Percentiles rank a stretch among this genome's conserved stretches.
Evolutionary conservation across 1,139 yeast genomes (phyloP).

Genomic region (Groenewaldozyma auringiensis): DNA sequence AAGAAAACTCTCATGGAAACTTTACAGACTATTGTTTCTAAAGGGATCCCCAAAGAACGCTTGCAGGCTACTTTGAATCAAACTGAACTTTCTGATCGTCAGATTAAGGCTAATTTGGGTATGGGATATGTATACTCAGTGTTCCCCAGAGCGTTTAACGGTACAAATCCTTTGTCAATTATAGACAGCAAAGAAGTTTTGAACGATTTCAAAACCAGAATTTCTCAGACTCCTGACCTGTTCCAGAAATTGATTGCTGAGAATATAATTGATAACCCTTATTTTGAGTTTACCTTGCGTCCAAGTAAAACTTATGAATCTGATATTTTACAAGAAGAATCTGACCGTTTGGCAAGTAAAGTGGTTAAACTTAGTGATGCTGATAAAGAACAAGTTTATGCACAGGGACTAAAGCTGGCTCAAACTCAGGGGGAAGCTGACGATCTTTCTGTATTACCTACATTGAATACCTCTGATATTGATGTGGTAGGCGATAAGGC

Average conservation of each 20-base stretch:
- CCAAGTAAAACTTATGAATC: slow-evolving; percentile 54
- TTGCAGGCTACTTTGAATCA: slow-evolving; percentile 84
- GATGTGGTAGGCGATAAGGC: slow-evolving; percentile 46
- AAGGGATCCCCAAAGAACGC: slow-evolving; percentile 50
- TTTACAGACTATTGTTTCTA: slow-evolving; percentile 27
- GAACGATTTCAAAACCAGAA: slow-evolving; percentile 52
- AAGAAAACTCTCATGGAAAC: slow-evolving; percentile 40
- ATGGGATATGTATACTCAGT: slow-evolving; percentile 64
- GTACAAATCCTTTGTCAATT: slow-evolving; percentile 57
- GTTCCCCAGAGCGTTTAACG: slow-evolving; percentile 79
- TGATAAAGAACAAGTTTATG: slow-evolving; percentile 52
- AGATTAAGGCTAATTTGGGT: slow-evolving; percentile 88
- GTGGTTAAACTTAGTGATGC: slow-evolving; percentile 41
- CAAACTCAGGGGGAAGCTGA: slow-evolving; percentile 61
- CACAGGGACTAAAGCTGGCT: slow-evolving; percentile 52
- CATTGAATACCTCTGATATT: slow-evolving; percentile 66
- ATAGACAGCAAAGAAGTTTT: slow-evolving; percentile 61
- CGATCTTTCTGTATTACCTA: slow-evolving; percentile 67
- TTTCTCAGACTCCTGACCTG: slow-evolving; percentile 44
- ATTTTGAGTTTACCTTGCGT: slow-evolving; percentile 66
- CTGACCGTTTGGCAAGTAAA: slow-evolving; percentile 40
- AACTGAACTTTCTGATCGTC: slow-evolving; percentile 72
- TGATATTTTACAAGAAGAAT: slow-evolving; percentile 48
- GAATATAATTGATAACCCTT: slow-evolving; percentile 46
- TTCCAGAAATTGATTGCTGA: slow-evolving; percentile 50